These are phyloP conservation scores for Haplosporangium sp. DNA, from an alignment of 371 early-diverging fungal species.

Conservation along the genomic window DNA sequence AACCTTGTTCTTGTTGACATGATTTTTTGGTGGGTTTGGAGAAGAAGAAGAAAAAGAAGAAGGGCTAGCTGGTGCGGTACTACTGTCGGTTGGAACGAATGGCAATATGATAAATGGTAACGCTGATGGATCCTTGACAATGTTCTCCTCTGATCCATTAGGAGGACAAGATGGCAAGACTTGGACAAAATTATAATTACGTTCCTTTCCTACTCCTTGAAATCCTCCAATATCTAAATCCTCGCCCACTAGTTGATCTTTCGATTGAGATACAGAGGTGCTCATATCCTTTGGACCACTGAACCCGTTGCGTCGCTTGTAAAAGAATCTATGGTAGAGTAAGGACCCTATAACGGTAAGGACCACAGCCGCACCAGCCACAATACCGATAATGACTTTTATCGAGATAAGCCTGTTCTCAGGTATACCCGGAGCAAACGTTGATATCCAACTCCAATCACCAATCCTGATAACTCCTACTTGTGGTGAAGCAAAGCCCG, in stretches of 20 bases:
- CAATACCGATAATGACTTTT: not conserved
- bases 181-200: too few species aligned
- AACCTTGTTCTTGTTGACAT: not conserved
- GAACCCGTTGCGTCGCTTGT: too few species aligned
- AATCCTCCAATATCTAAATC: too few species aligned
- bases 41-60: not conserved
- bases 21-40: not conserved
- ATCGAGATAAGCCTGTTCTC: not conserved
- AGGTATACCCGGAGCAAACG: not conserved
- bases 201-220: too few species aligned
- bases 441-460: not conserved
- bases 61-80: not conserved
- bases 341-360: not conserved
- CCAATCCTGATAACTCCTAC: not conserved
- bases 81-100: not conserved
- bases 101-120: constrained; percentile 8
- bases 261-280: too few species aligned
- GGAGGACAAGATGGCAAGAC: too few species aligned
- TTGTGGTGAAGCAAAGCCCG: not conserved
- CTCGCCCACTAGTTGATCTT: too few species aligned
- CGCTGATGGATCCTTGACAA: not conserved
- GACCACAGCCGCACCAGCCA: not conserved
- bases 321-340: too few species aligned
- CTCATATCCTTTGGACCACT: too few species aligned
- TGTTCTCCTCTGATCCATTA: too few species aligned